Evolutionary conservation across 495 filamentous ascomycete species (phyloP).

Genomic region (Daldinia bambusicola): DNA sequence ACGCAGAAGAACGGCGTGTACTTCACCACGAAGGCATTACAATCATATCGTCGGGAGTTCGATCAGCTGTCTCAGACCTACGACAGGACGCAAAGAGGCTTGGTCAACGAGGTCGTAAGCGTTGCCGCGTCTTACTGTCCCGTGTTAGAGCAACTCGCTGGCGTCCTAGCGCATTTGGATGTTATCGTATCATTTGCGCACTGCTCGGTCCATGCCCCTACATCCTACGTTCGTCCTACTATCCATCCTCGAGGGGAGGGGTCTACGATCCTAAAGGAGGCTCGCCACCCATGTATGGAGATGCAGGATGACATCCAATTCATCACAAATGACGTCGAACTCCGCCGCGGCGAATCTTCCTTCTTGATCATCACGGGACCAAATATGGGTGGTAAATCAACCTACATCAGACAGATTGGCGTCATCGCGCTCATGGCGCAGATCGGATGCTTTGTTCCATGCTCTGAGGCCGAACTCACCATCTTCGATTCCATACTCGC

Average conservation of each 20-base stretch:
- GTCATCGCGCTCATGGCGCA: slow-evolving; percentile 99
- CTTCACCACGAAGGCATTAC: slow-evolving; percentile 91
- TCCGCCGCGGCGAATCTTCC: slow-evolving; percentile 81
- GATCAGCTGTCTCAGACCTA: slow-evolving; percentile 96
- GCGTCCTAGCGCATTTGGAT: slow-evolving; percentile 91
- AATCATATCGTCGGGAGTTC: slow-evolving; percentile 84
- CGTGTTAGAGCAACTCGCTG: slow-evolving; percentile 89
- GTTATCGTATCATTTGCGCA: slow-evolving; percentile 97
- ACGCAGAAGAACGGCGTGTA: slow-evolving; percentile 99
- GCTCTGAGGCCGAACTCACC: slow-evolving; percentile 86
- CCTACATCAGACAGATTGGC: slow-evolving; percentile 97
- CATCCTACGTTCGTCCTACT: slow-evolving; percentile 87
- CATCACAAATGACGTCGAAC: slow-evolving; percentile 95
- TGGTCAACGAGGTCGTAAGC: slow-evolving; percentile 91
- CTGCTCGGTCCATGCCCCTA: slow-evolving; percentile 91
- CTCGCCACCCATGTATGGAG: slow-evolving; percentile 98
- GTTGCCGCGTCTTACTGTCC: slow-evolving; percentile 96
- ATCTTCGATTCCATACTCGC: slow-evolving; percentile 99
- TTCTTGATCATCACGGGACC: slow-evolving; percentile 98
- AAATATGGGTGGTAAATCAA: slow-evolving; percentile 99
- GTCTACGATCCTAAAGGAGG: slow-evolving; percentile 90
- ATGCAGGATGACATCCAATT: slow-evolving; percentile 99
- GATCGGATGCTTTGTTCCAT: slow-evolving; percentile 95
- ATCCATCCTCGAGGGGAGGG: slow-evolving; percentile 92
- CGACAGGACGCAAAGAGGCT: slow-evolving; percentile 90